Evolutionary conservation across 2,329 filamentous ascomycete species (phyloP).

Genomic region (Aspergillus brunneoviolaceus): DNA sequence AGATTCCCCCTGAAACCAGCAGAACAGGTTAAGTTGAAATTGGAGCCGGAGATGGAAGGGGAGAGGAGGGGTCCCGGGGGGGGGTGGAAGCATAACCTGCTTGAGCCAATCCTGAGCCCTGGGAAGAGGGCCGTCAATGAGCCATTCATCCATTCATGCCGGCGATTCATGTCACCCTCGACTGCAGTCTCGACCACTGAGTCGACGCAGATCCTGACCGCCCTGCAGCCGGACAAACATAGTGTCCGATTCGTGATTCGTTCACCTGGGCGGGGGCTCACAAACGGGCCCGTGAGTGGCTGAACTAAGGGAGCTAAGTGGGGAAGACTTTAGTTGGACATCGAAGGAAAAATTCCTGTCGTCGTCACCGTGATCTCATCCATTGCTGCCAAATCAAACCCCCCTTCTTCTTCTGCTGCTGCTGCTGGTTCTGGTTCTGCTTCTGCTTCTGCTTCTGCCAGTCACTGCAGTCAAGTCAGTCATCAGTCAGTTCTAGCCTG

Average conservation of each 20-base stretch:
- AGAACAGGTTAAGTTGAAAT: neutral
- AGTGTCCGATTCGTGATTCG: conserved; percentile 12
- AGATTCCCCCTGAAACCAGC: conserved; percentile 13
- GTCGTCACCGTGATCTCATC: conserved; percentile 44
- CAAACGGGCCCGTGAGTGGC: conserved; percentile 18
- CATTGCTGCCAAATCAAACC: conserved; percentile 8
- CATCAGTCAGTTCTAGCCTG: conserved; percentile 2
- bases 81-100: neutral
- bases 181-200: conserved; percentile 4
- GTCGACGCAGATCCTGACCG: conserved; percentile 10
- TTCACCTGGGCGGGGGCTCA: conserved; percentile 8
- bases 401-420: neutral
- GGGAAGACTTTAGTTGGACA: conserved; percentile 17
- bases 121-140: conserved; percentile 2
- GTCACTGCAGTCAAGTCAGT: neutral
- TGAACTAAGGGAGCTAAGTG: conserved; percentile 9
- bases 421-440: too few relatives aligned
- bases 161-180: neutral
- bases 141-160: neutral
- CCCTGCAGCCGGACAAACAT: conserved; percentile 12
- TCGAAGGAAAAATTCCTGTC: conserved; percentile 31
- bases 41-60: neutral
- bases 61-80: neutral
- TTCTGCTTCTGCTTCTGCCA: too few relatives aligned
- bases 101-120: conserved; percentile 3